Base-by-base conservation (phyloP, 2,329 filamentous ascomycete species). In the Pestalotiopsis sp. region DNA sequence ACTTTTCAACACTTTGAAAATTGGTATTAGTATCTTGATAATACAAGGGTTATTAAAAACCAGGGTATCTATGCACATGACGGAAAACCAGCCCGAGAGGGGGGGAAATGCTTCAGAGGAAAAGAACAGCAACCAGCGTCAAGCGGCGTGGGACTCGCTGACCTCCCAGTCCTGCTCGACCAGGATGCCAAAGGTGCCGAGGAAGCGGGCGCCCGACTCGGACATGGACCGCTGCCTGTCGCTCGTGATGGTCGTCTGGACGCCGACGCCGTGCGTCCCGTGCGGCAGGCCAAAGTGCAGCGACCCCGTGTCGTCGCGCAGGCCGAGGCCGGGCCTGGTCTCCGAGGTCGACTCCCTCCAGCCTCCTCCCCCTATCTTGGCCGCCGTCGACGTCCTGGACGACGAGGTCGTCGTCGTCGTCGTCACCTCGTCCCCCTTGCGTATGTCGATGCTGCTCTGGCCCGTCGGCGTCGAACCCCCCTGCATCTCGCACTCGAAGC, bases 401-500 rank as follows among this genome's bases (percentile, higher is more conserved):
- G 57, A 60, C 4, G 57, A 13, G 1, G 27, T 59, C 3, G 41
- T 49, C 4, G 41, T 49, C 13, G 41, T 52, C 20, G 45, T 52
- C 20, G 45, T 31, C 17, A 27, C 25, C 6, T 38, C 31, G 57
- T n/a, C 56, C 27, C 23, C 57, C 25, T 60, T 60, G 3, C 31
- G 20, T 9, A 27, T 31, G 23, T 60, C 57, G 14, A 60, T 60
- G 25, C 57, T 60, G 57, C 31, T 27, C 12, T 60, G 45, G 3
- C 45, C 45, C n/a, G 45, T 60, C 25, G 57, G 23, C 14, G 31
- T 36, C 31, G 57, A 31, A 2, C 57, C 25, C 14, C 31, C 57
- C 57, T 60, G 57, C 57, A 60, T 27, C 57, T 60, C 57, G 57
- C 57, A 60, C 17, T 60, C 57, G 12, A 60, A 27, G 17, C 57